Base-by-base conservation (phyloP, 495 filamentous ascomycete species). In the Penicillium bialowiezense region DNA sequence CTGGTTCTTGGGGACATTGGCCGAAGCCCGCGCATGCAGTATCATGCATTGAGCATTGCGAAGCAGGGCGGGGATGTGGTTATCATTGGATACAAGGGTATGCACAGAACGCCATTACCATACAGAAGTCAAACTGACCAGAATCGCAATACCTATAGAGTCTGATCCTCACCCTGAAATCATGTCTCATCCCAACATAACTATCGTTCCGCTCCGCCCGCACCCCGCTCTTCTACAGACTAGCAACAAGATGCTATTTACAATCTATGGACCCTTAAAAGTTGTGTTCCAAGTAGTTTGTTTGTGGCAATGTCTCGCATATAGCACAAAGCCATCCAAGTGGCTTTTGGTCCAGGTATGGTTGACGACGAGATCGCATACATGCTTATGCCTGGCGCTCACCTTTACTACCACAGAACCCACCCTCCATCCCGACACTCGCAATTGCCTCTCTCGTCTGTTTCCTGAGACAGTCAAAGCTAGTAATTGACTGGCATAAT, bases 1-100 rank as follows among this genome's bases (percentile, higher is more conserved):
- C 77, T 97, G n/a, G 93, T 99, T 33, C 79, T 99, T n/a, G 93
- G 93, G 12, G 93, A 99, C 61, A 93, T 99, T 67, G 93, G 93
- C 19, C 82, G 91, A 28, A 96, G 90, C 64, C 93, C 93, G 19
- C 88, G 93, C 50, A 99, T 99, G 93, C 93, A 97, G 65, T 97
- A 99, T 62, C 93, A 99, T 80, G 90, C 91, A 17, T 65, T 96
- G 51, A 97, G 92, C 63, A 84, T 97, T 62, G 91, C 92, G 18
- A 88, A 82, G 53, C 83, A 90, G 51, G 89, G 90, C 29, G 88
- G 82, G 1, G 72, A 77, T 26, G 93, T 96, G 13, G 81, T 91
- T 58, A 70, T 99, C 9, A 86, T 97, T 56, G 95, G 93, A 21
- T 99, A 96, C 63, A 65, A 80, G 49, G 91, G 90, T 93, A 59